phyloP scores from a whole-genome alignment of 768 basidiomycete species.

The Trametes cinnabarina region DNA sequence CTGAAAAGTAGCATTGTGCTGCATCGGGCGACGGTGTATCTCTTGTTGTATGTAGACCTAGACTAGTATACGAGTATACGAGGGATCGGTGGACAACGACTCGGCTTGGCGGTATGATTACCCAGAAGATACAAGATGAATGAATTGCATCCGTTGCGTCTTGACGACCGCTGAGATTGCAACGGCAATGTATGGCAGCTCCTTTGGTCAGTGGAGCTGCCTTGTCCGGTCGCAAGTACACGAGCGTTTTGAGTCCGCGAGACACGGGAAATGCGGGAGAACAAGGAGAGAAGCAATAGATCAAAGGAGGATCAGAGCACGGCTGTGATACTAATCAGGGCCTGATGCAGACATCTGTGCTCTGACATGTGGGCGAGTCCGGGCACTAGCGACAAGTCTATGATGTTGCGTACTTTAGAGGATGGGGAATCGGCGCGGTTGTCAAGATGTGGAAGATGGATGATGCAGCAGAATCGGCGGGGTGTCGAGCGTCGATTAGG shows the following conservation, averaged over 20 bases:
- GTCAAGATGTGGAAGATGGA: neutral
- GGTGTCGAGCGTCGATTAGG: too few species aligned
- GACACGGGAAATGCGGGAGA: too few species aligned
- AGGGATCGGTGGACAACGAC: neutral
- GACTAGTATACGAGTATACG: neutral
- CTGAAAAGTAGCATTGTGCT: neutral
- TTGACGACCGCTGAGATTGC: neutral
- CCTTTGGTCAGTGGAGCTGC: neutral
- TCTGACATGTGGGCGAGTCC: neutral
- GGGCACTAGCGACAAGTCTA: neutral
- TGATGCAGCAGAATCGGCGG: neutral
- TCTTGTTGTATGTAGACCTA: slow-evolving; percentile 10
- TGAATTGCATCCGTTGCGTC: neutral
- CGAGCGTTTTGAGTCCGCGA: neutral
- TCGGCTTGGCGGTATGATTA: neutral
- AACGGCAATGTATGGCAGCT: neutral
- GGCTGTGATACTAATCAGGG: slow-evolving; percentile 1
- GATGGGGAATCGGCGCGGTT: neutral
- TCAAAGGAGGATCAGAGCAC: slow-evolving; percentile 11
- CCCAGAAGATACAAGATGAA: neutral
- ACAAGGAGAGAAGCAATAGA: neutral
- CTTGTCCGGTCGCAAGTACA: neutral
- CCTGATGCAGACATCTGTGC: slow-evolving; percentile 3
- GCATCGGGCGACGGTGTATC: neutral
- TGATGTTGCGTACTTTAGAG: neutral